Evolutionary conservation across 805 yeast species (phyloP).

Genomic region (Metschnikowia matae): DNA sequence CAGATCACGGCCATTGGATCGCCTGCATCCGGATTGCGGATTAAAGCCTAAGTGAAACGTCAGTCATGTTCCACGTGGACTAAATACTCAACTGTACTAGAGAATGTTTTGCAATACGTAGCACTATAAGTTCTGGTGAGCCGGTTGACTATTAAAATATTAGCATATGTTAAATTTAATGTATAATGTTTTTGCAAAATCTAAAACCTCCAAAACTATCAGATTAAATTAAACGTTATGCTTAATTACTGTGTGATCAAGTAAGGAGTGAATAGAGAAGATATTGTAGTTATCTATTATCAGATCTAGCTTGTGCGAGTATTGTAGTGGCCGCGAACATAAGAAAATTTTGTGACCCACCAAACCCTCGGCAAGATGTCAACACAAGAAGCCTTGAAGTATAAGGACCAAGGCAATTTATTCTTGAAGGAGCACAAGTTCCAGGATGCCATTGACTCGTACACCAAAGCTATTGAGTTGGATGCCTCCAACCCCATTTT

Average conservation of each 20-base stretch:
- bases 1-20: slow-evolving; percentile 79
- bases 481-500: slow-evolving; percentile 58
- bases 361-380: slow-evolving; percentile 10
- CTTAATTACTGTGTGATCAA: too few relatives aligned
- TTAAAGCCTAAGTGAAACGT: slow-evolving; percentile 21
- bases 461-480: slow-evolving; percentile 70
- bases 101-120: not conserved
- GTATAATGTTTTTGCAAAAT: too few relatives aligned
- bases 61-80: not conserved
- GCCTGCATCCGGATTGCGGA: slow-evolving; percentile 85
- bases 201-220: too few relatives aligned
- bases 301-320: not conserved
- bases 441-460: slow-evolving; percentile 61
- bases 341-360: not conserved
- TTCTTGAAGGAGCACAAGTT: slow-evolving; percentile 63
- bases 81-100: slow-evolving; percentile 1
- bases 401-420: slow-evolving; percentile 70
- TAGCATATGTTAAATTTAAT: too few relatives aligned
- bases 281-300: too few relatives aligned
- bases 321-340: not conserved
- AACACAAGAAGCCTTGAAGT: slow-evolving; percentile 40
- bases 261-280: too few relatives aligned
- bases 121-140: not conserved
- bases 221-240: too few relatives aligned
- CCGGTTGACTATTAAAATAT: too few relatives aligned